Evolutionary conservation across 2,329 filamentous ascomycete genomes (phyloP).

Genomic region (Ophiostoma ulmi): DNA sequence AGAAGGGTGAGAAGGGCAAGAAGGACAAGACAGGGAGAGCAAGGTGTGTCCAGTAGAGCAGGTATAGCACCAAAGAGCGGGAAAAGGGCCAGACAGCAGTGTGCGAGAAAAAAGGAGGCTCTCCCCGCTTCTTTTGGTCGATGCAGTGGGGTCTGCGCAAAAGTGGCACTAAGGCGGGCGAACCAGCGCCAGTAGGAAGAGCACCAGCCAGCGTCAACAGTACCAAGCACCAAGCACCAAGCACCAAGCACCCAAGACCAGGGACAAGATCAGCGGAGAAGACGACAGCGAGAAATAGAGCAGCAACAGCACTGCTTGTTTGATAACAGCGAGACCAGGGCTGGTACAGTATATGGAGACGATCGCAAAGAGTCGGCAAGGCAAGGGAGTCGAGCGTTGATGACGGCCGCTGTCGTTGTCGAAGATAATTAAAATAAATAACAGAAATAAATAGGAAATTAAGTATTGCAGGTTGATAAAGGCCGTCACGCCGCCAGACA

Average conservation of each 20-base stretch:
- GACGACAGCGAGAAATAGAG: neutral
- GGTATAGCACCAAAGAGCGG: neutral
- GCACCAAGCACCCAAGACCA: neutral
- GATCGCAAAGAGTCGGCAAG: neutral
- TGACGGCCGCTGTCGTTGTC: neutral
- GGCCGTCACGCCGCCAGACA: neutral
- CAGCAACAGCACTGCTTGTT: neutral
- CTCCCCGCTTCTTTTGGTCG: constrained; percentile 28
- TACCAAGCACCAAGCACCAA: constrained; percentile 4
- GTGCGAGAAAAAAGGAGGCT: constrained; percentile 29
- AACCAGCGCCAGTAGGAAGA: constrained; percentile 14
- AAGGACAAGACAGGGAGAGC: constrained; percentile 4
- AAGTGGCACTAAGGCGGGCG: constrained; percentile 23
- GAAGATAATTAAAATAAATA: neutral
- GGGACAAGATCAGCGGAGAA: neutral
- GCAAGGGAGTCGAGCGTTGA: neutral
- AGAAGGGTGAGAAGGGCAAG: constrained; percentile 14
- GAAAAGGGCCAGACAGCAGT: constrained; percentile 18
- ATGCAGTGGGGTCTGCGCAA: constrained; percentile 27
- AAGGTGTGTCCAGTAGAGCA: constrained; percentile 3
- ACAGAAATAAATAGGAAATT: neutral
- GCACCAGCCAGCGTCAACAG: constrained; percentile 5
- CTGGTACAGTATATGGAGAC: neutral
- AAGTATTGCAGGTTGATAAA: neutral
- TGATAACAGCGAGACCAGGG: neutral